These are phyloP conservation scores for Ceratocystiopsis brevicomis DNA, from an alignment of 2,329 filamentous ascomycete genomes.

Conservation along the genomic window DNA sequence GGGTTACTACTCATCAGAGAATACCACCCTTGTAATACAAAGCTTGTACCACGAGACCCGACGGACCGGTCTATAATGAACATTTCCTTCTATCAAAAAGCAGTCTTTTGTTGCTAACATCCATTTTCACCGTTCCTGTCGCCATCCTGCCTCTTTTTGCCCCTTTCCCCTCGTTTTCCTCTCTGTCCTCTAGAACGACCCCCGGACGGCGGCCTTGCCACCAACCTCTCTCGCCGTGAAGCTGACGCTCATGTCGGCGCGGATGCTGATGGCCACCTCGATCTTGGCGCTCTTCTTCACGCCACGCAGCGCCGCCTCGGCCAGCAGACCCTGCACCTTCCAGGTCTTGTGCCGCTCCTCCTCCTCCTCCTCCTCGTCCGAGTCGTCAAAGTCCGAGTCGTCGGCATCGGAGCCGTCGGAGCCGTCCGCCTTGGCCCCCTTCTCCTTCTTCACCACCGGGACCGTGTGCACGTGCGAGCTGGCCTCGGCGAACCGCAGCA, in stretches of 20 bases:
- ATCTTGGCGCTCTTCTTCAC: slow-evolving; percentile 81
- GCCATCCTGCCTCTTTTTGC: no score
- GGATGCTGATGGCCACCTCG: slow-evolving; percentile 82
- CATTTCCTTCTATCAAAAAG: no score
- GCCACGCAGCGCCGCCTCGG: slow-evolving; percentile 66
- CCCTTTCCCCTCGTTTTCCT: not conserved
- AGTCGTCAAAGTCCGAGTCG: slow-evolving; percentile 44
- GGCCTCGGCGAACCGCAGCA: slow-evolving; percentile 78
- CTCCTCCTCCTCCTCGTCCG: slow-evolving; percentile 63
- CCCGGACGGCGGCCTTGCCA: slow-evolving; percentile 66
- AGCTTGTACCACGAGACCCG: no score
- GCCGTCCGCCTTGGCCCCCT: slow-evolving; percentile 38
- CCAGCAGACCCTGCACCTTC: slow-evolving; percentile 68
- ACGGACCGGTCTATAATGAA: no score
- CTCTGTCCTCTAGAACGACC: slow-evolving; percentile 15
- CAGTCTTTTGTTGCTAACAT: no score
- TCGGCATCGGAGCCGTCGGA: slow-evolving; percentile 45
- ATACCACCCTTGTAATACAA: no score
- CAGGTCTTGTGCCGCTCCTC: slow-evolving; percentile 80
- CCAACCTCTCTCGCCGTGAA: slow-evolving; percentile 74
- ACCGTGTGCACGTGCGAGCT: slow-evolving; percentile 48
- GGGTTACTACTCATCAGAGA: no score
- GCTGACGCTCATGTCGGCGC: slow-evolving; percentile 58
- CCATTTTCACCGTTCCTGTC: no score
- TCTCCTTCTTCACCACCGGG: slow-evolving; percentile 76